These are phyloP conservation scores for Ambrosia artemisiifolia DNA, from an alignment of 129 eudicot genomes.

Conservation along the genomic window DNA sequence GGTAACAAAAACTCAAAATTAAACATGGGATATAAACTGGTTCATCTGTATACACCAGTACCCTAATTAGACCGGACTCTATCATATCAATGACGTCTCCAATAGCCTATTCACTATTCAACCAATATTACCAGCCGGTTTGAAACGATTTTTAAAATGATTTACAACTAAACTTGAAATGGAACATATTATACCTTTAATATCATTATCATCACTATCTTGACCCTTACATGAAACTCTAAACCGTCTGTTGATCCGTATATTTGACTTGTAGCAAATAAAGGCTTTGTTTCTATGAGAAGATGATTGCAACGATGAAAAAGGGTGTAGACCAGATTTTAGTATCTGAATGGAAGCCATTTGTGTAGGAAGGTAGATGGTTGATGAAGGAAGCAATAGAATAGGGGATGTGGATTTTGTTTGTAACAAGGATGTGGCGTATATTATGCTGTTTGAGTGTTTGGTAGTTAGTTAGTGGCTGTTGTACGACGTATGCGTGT, in stretches of 20 bases:
- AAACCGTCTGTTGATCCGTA: slow-evolving; percentile 25
- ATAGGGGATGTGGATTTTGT: slow-evolving; percentile 10
- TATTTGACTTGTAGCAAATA: slow-evolving; percentile 27
- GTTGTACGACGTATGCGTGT: slow-evolving; percentile 41
- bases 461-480: background rate
- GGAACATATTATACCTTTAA: slow-evolving; percentile 43
- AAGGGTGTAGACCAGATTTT: slow-evolving; percentile 47
- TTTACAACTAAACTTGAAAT: no score
- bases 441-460: slow-evolving; percentile 23
- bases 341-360: slow-evolving; percentile 65
- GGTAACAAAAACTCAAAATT: no score
- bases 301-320: slow-evolving; percentile 37
- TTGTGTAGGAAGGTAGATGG: slow-evolving; percentile 24
- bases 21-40: no score
- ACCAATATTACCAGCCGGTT: no score
- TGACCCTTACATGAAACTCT: slow-evolving; percentile 41
- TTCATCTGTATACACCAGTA: no score
- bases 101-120: no score
- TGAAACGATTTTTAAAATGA: no score
- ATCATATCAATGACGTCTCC: no score
- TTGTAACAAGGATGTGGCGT: slow-evolving; percentile 33
- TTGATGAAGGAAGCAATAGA: slow-evolving; percentile 29
- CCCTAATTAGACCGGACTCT: no score
- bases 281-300: slow-evolving; percentile 19
- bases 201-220: slow-evolving; percentile 41